A percentile compares a stretch with the other conserved stretches of the same genome.
phyloP scores from a whole-genome alignment of 306 rosid species.

The Fragaria iinumae region DNA sequence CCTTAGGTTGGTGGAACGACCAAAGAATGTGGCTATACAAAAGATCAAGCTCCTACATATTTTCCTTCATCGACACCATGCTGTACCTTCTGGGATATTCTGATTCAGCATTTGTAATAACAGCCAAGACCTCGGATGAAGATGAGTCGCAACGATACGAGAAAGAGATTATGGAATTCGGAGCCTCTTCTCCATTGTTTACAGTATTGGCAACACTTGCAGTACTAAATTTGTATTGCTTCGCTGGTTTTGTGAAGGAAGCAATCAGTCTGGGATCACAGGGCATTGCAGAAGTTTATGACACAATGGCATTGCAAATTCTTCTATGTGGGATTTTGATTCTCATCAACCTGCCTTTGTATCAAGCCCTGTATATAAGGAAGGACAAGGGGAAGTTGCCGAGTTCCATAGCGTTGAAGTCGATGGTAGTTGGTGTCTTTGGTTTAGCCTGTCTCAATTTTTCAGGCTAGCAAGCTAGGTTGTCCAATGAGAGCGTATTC shows the following conservation, averaged over 20 bases:
- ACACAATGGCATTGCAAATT: constrained; percentile 38
- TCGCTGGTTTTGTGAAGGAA: constrained; percentile 35
- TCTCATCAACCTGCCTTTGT: constrained; percentile 60
- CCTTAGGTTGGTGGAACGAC: constrained; percentile 75
- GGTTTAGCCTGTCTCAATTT: constrained; percentile 24
- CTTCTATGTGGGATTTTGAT: constrained; percentile 51
- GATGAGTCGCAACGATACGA: constrained; percentile 48
- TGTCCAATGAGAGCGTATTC: too few species aligned
- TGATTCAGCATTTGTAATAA: constrained; percentile 41
- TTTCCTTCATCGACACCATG: constrained; percentile 45
- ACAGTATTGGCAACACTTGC: constrained; percentile 57
- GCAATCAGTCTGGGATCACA: constrained; percentile 26
- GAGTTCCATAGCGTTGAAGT: constrained; percentile 38
- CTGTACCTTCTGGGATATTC: constrained; percentile 44
- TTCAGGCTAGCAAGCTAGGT: not conserved
- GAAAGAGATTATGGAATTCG: constrained; percentile 74
- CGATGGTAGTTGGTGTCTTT: constrained; percentile 29
- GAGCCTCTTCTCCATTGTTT: constrained; percentile 57
- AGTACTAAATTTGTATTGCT: constrained; percentile 51
- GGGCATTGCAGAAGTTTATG: constrained; percentile 15
- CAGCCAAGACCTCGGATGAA: constrained; percentile 50
- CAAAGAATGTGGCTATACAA: constrained; percentile 61
- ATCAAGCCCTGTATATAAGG: constrained; percentile 62
- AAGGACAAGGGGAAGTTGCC: constrained; percentile 64
- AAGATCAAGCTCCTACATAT: constrained; percentile 56